phyloP scores from a whole-genome alignment of 1,139 yeast species.

The Candida labiduridarum region DNA sequence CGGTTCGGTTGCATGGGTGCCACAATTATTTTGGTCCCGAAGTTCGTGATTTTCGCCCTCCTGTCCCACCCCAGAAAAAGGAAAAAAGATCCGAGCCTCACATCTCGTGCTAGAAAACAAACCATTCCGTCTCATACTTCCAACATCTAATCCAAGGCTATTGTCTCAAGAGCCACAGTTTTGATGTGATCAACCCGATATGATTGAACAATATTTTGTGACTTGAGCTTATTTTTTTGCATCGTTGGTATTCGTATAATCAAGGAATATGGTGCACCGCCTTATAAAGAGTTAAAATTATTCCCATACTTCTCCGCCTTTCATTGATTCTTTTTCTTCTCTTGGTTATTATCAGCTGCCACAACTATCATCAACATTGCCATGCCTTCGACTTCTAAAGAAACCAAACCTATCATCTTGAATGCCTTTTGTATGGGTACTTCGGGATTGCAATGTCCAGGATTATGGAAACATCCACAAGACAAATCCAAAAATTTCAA shows the following conservation, averaged over 20 bases:
- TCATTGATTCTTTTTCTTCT: background rate
- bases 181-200: background rate
- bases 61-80: too few species aligned
- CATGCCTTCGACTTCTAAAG: slow-evolving; percentile 1
- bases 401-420: slow-evolving; percentile 27
- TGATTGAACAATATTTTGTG: background rate
- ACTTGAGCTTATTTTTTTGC: background rate
- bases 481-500: slow-evolving; percentile 38
- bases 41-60: too few species aligned
- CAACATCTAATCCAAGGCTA: too few species aligned
- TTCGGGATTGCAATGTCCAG: slow-evolving; percentile 42
- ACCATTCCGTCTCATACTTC: too few species aligned
- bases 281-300: too few species aligned
- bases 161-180: background rate
- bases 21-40: background rate
- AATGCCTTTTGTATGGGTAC: slow-evolving; percentile 45
- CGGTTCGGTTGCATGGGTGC: background rate
- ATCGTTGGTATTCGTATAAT: too few species aligned
- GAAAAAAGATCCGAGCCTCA: too few species aligned
- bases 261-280: too few species aligned
- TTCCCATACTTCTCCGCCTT: too few species aligned
- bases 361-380: slow-evolving; percentile 6
- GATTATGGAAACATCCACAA: slow-evolving; percentile 47
- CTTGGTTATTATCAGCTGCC: background rate
- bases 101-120: too few species aligned